Evolutionary conservation across 768 basidiomycete genomes (phyloP), one percentile per base, ranked within the genome.

Genomic region (Russula abietina): DNA sequence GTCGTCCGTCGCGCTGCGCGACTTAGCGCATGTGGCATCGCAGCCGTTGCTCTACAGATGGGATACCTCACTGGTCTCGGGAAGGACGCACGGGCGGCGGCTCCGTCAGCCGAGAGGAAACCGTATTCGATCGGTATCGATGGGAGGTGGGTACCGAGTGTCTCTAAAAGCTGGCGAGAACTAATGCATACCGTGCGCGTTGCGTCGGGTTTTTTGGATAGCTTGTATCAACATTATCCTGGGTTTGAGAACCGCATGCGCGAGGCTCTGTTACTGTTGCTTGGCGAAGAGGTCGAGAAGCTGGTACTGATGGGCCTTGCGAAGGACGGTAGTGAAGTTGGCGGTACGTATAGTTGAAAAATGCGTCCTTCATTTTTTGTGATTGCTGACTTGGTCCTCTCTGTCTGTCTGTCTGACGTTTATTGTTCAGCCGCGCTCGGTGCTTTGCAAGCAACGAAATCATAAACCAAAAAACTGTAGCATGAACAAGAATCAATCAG

Each of bases 291-390:
- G n/a, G n/a, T n/a, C n/a, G n/a, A n/a, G n/a, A n/a, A n/a, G n/a
- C n/a, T n/a, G n/a, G n/a, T n/a, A n/a, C n/a, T n/a, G n/a, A n/a
- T n/a, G n/a, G n/a, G n/a, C 43, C 72, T 98, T 72, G 97, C 97
- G 4, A 98, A 97, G 74, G 97, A 99, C 69, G 97, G 97, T 14
- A 95, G 92, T 70, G 97, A 96, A 41, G 93, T 94, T 46, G 97
- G 97, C 71, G 96, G 95, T 97, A 73, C 76, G 89, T 53, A n/a
- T 12, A 1, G 36, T 5, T 26, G 7, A 52, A 38, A 38, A n/a
- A n/a, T n/a, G 12, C 11, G 5, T 38, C 9, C 30, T 30, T 38
- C 26, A 32, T 57, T 16, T 61, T 36, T 45, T 3, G 50, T 22
- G 59, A 62, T 51, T 61, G 51, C 67, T 57, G 14, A 55, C 43